Percentiles rank a stretch among this genome's conserved stretches.
Evolutionary conservation across 441 rosid genomes (phyloP).

Genomic region (Viola pubescens): DNA sequence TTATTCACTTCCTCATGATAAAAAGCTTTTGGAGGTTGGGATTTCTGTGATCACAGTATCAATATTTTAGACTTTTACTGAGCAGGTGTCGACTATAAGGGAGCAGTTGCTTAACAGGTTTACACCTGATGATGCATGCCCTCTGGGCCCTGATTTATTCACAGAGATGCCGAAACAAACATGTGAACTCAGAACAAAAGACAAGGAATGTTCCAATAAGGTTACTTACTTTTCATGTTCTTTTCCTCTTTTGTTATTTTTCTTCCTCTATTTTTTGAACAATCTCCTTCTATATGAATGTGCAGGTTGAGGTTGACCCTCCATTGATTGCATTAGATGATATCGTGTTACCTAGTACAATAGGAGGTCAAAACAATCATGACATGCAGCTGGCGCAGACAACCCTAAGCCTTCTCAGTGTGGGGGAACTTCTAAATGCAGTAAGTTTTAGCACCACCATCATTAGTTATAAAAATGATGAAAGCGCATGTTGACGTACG

Average conservation of each 20-base stretch:
- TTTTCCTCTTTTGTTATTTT: constrained; percentile 1
- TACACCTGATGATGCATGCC: constrained; percentile 66
- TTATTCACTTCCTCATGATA: constrained; percentile 10
- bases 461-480: not conserved
- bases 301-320: constrained; percentile 39
- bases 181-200: constrained; percentile 27
- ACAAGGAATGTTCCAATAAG: constrained; percentile 22
- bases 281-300: not conserved
- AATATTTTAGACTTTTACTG: constrained; percentile 26
- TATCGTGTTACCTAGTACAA: constrained; percentile 29
- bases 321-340: constrained; percentile 33
- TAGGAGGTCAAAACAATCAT: constrained; percentile 41
- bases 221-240: constrained; percentile 18
- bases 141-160: constrained; percentile 50
- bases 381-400: constrained; percentile 22
- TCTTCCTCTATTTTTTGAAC: not conserved
- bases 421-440: constrained; percentile 47
- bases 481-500: not conserved
- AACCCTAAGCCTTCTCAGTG: constrained; percentile 38
- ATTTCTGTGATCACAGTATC: constrained; percentile 13
- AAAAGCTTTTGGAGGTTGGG: constrained; percentile 9
- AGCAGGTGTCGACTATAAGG: constrained; percentile 40
- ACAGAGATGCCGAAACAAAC: constrained; percentile 38
- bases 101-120: constrained; percentile 59
- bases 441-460: constrained; percentile 33